Percentiles rank a stretch among this genome's conserved stretches.
Evolutionary conservation across 192 early-diverging fungal genomes (phyloP).

Genomic region (Coemansia umbellata): DNA sequence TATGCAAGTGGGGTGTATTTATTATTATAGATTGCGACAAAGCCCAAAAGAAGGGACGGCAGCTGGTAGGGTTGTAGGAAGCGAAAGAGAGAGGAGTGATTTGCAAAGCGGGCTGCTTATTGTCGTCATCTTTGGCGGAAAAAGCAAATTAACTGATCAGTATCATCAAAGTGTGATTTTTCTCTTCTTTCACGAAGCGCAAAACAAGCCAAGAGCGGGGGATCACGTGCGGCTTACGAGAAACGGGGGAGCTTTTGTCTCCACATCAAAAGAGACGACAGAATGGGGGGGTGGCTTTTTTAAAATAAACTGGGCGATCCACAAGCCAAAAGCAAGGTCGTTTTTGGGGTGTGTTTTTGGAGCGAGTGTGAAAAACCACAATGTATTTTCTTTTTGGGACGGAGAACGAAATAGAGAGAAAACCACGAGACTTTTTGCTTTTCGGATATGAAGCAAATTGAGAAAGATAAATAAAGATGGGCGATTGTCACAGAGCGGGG

Average conservation of each 20-base stretch:
- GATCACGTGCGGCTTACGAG: conserved; percentile 3
- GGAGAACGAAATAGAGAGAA: conserved; percentile 1
- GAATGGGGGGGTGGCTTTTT: conserved; percentile 1
- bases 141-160: too few species aligned
- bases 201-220: background rate
- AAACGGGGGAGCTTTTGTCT: background rate
- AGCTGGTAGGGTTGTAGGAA: too few species aligned
- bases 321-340: background rate
- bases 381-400: background rate
- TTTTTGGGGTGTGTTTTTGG: background rate
- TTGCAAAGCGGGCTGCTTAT: too few species aligned
- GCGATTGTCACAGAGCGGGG: too few species aligned
- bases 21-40: too few species aligned
- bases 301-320: background rate
- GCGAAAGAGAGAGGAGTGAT: too few species aligned
- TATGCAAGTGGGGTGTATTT: too few species aligned
- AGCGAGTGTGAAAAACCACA: background rate
- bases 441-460: background rate
- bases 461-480: background rate
- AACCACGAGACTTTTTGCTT: conserved; percentile 2
- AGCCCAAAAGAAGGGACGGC: too few species aligned
- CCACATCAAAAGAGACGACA: too few species aligned
- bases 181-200: too few species aligned
- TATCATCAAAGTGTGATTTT: too few species aligned
- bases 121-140: too few species aligned